Percentiles rank a stretch among this genome's conserved stretches.
These are phyloP conservation scores for Salmacisia buchloeana DNA, from an alignment of 1,284 basidiomycete genomes.

Conservation along the genomic window DNA sequence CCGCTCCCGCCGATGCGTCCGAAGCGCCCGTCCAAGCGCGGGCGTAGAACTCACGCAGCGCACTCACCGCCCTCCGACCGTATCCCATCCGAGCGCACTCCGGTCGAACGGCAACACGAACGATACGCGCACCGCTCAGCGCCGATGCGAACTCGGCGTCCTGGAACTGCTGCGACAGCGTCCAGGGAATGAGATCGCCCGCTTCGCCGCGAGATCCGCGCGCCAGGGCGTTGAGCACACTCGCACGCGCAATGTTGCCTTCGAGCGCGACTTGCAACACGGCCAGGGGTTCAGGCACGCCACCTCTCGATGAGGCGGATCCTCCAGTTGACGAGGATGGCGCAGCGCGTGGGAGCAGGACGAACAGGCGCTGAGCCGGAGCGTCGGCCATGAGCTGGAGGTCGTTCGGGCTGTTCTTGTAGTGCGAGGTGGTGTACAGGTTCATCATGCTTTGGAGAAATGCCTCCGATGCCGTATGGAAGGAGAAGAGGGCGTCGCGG, in stretches of 20 bases:
- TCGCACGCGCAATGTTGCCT: slow-evolving; percentile 81
- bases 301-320: slow-evolving; percentile 18
- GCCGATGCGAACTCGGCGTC: slow-evolving; percentile 81
- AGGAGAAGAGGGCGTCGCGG: slow-evolving; percentile 93
- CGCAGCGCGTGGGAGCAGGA: slow-evolving; percentile 64
- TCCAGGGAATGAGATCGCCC: slow-evolving; percentile 98
- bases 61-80: slow-evolving; percentile 81
- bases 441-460: slow-evolving; percentile 99
- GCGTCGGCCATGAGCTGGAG: slow-evolving; percentile 94
- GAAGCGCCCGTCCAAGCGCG: background rate
- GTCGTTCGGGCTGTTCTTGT: slow-evolving; percentile 99
- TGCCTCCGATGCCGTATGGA: slow-evolving; percentile 89
- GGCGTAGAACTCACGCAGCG: slow-evolving; percentile 81
- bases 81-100: slow-evolving; percentile 94
- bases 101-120: slow-evolving; percentile 93
- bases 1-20: background rate
- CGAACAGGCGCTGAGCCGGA: slow-evolving; percentile 92
- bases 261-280: slow-evolving; percentile 86
- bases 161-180: slow-evolving; percentile 92
- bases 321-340: no score
- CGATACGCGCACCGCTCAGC: slow-evolving; percentile 83
- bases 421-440: slow-evolving; percentile 91
- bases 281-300: slow-evolving; percentile 64
- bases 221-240: slow-evolving; percentile 77
- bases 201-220: slow-evolving; percentile 70